Conservation (phyloP, 768 basidiomycete species). For the Tricholoma matsutake region DNA sequence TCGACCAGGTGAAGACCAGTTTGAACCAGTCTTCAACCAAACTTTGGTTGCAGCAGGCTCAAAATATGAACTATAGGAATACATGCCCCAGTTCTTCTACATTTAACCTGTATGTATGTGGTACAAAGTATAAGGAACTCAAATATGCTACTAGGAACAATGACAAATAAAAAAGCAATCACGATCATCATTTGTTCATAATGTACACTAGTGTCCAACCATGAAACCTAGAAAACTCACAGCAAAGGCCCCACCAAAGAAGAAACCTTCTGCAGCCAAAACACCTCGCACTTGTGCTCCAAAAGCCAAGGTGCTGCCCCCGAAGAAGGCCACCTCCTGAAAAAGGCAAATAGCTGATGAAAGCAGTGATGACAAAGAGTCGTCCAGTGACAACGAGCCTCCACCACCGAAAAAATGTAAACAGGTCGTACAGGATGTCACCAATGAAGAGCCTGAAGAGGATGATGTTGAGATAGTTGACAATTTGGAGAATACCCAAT, state of each 20-base stretch:
- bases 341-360: not conserved
- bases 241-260: not conserved
- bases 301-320: not conserved
- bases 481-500: not conserved
- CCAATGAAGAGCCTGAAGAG: not conserved
- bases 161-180: not conserved
- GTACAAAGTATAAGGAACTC: not conserved
- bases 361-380: not conserved
- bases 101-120: not conserved
- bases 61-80: not conserved
- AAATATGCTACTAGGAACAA: not conserved
- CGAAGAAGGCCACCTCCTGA: not conserved
- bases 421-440: not conserved
- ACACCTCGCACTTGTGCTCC: not conserved
- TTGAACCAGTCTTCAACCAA: not conserved
- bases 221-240: not conserved
- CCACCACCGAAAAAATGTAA: not conserved
- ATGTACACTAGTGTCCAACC: not conserved
- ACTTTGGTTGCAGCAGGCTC: not conserved
- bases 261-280: not conserved
- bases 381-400: not conserved
- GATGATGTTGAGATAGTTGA: not conserved
- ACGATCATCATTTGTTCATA: not conserved
- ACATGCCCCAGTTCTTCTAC: not conserved
- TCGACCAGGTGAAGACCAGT: not conserved